Base-by-base conservation (phyloP, 306 rosid species). In the Gleditsia sinensis region DNA sequence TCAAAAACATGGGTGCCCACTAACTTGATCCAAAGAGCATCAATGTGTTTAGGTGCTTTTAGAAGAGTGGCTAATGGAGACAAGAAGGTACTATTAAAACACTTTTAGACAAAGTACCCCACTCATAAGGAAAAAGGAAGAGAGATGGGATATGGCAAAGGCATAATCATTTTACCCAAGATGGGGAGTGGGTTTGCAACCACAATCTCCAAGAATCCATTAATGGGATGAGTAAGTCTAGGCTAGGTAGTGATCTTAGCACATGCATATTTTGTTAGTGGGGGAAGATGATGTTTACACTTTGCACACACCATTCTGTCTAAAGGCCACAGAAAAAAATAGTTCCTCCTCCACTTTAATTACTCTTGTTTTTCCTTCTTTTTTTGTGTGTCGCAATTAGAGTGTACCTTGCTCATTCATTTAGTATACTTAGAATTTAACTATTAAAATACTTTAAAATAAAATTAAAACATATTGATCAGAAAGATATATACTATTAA, bases 231-330 rank as follows among this genome's bases (percentile, higher is more conserved):
- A 83, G 77, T 68, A 74, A 77, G 89, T 68, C 78, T 61, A 33
- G 9, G 6, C 14, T 82, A 68, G 71, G 58, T n/a, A n/a, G n/a
- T 73, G 74, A 84, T 80, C 86, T 67, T 54, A 32, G 85, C 93
- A 86, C 91, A 86, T 88, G 96, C 82, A 73, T 63, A 78, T 74
- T 75, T 72, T 80, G 82, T 50, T 82, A 83, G 88, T 86, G 91
- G 91, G 81, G 65, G 75, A 78, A 40, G 82, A 21, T 91, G 86
- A 89, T 85, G 85, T 83, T 85, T 85, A 79, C 89, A 86, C 84
- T 87, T 78, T 45, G 19, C 78, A 76, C 79, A 23, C 75, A 70
- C 78, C 84, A 65, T 78, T 78, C n/a, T 85, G 65, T 84, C 84
- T 53, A 76, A 85, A 77, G 39, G 68, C 67, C 19, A 60, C 9